phyloP scores from a whole-genome alignment of 345 rosid species.

The Jatropha curcas region DNA sequence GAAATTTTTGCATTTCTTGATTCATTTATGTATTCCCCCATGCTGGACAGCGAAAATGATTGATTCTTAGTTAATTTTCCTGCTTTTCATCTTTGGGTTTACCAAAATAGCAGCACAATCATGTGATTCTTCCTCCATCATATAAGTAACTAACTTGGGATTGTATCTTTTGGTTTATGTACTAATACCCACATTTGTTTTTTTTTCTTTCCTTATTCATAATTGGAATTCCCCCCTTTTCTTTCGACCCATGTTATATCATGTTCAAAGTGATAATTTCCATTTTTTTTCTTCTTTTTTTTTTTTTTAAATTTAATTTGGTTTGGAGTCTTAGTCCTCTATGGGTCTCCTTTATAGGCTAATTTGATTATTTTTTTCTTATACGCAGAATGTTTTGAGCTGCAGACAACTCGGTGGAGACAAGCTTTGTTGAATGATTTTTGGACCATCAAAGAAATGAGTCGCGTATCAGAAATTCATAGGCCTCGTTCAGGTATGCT shows the following conservation, averaged over 20 bases:
- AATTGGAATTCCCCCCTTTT: neutral
- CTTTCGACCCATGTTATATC: neutral
- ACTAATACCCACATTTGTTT: neutral
- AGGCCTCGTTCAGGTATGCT: conserved; percentile 57
- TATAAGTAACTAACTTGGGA: neutral
- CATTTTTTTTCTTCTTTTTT: too few species aligned
- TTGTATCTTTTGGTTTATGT: neutral
- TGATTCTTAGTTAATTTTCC: neutral
- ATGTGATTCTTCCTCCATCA: neutral
- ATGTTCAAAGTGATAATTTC: neutral
- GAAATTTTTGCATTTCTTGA: neutral
- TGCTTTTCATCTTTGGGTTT: neutral
- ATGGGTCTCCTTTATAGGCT: neutral
- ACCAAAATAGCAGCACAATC: neutral
- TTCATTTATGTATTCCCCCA: neutral
- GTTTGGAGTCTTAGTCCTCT: too few species aligned
- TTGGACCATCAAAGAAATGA: conserved; percentile 55
- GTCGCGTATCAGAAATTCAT: conserved; percentile 45
- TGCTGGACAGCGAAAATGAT: neutral
- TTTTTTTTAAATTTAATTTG: neutral
- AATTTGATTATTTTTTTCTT: too few species aligned
- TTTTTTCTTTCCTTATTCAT: neutral
- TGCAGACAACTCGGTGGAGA: conserved; percentile 18
- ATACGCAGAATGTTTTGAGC: too few species aligned
- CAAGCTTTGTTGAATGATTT: conserved; percentile 44